Conservation (phyloP, 257 asterid species). For the Striga asiatica region DNA sequence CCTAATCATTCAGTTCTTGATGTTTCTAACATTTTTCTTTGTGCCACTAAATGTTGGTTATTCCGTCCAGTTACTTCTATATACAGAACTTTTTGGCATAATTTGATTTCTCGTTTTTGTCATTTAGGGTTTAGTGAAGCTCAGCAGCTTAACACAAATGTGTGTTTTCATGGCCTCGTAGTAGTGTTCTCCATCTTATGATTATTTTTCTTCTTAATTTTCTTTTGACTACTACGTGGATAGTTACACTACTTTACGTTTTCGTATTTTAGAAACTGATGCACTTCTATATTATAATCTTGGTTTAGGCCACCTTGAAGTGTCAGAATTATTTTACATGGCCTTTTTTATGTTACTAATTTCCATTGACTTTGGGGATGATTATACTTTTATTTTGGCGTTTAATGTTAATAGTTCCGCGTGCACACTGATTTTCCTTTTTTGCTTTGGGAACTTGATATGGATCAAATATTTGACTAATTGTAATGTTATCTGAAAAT, state of each 20-base stretch:
- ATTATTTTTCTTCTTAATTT: slow-evolving; percentile 4
- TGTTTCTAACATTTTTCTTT: slow-evolving; percentile 11
- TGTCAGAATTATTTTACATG: background rate
- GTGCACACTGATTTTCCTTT: background rate
- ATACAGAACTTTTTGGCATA: slow-evolving; percentile 9
- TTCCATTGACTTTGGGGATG: background rate
- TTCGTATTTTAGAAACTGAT: slow-evolving; percentile 9
- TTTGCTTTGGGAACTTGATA: background rate
- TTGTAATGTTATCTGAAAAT: background rate
- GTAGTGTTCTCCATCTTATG: slow-evolving; percentile 53
- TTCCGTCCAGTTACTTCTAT: slow-evolving; percentile 5
- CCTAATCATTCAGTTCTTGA: slow-evolving; percentile 7
- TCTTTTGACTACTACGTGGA: slow-evolving; percentile 12
- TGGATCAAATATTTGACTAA: background rate
- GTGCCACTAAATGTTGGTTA: slow-evolving; percentile 9
- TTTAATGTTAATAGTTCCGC: background rate
- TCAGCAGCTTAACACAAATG: slow-evolving; percentile 59
- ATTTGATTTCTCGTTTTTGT: slow-evolving; percentile 37
- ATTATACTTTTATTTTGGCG: background rate
- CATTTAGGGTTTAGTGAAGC: slow-evolving; percentile 72
- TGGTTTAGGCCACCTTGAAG: slow-evolving; percentile 8
- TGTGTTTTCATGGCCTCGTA: slow-evolving; percentile 46
- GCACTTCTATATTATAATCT: background rate
- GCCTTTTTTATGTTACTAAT: background rate
- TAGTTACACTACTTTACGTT: background rate